Percentiles rank a stretch among this genome's conserved stretches.
phyloP scores from a whole-genome alignment of 2,329 filamentous ascomycete species.

The Alternaria infectoria region DNA sequence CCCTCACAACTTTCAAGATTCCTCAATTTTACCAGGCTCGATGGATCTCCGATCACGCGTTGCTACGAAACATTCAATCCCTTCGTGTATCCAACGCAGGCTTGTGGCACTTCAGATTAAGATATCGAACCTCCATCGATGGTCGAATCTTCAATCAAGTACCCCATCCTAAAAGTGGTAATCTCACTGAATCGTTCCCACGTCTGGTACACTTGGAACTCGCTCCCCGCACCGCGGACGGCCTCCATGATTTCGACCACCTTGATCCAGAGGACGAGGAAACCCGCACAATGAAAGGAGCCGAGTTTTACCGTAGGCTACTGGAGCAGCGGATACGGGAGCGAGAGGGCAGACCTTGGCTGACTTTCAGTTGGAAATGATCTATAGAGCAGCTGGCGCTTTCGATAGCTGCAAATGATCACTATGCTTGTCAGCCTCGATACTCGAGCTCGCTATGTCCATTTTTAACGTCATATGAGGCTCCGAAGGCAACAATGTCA shows the following conservation, averaged over 20 bases:
- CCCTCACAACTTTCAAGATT: neutral
- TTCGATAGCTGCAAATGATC: neutral
- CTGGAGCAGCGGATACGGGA: neutral
- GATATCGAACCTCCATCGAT: too few relatives aligned
- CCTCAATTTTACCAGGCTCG: too few relatives aligned
- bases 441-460: neutral
- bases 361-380: neutral
- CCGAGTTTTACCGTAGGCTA: neutral
- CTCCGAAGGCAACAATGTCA: neutral
- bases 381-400: neutral
- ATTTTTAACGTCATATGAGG: fast-evolving
- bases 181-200: neutral
- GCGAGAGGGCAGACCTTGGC: neutral
- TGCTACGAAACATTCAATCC: neutral
- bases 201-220: neutral
- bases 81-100: neutral
- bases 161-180: neutral
- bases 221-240: neutral
- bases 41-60: neutral
- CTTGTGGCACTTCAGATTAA: too few relatives aligned
- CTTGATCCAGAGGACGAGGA: neutral
- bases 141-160: too few relatives aligned
- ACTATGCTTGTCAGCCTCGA: too few relatives aligned
- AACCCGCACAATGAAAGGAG: neutral
- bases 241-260: neutral